Evolutionary conservation across 805 yeast species (phyloP).

Genomic region (Tetrapisispora taiwanensis): DNA sequence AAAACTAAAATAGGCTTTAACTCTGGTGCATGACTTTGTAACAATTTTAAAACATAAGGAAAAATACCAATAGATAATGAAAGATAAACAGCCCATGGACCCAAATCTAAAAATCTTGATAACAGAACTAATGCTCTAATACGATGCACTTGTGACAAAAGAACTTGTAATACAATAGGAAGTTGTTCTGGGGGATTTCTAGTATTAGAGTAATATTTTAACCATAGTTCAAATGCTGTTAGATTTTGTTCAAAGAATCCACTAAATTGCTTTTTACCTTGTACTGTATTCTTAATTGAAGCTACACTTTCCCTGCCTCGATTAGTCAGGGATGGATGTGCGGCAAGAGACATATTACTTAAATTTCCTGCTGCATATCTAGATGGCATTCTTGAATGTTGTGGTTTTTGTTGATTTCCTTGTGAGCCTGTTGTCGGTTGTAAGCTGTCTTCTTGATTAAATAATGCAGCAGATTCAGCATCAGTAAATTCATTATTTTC

Average conservation of each 20-base stretch:
- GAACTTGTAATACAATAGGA: conserved; percentile 86
- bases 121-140: conserved; percentile 76
- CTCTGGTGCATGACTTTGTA: conserved; percentile 93
- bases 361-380: conserved; percentile 27
- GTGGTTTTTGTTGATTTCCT: neutral
- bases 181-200: conserved; percentile 88
- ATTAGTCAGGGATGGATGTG: conserved; percentile 16
- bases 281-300: conserved; percentile 11
- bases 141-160: conserved; percentile 88
- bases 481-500: conserved; percentile 28
- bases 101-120: conserved; percentile 80
- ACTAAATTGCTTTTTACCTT: conserved; percentile 62
- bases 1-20: conserved; percentile 87
- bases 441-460: conserved; percentile 19
- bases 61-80: conserved; percentile 92
- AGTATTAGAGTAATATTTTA: conserved; percentile 77
- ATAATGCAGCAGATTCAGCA: conserved; percentile 17
- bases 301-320: conserved; percentile 9
- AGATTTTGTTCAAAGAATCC: conserved; percentile 92
- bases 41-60: conserved; percentile 80
- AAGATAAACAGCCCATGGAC: conserved; percentile 95
- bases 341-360: conserved; percentile 30
- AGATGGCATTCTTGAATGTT: conserved; percentile 15
- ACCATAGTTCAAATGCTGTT: conserved; percentile 95
- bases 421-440: conserved; percentile 7